phyloP scores from a whole-genome alignment of 805 yeast species.

The Ogataea kodamae region DNA sequence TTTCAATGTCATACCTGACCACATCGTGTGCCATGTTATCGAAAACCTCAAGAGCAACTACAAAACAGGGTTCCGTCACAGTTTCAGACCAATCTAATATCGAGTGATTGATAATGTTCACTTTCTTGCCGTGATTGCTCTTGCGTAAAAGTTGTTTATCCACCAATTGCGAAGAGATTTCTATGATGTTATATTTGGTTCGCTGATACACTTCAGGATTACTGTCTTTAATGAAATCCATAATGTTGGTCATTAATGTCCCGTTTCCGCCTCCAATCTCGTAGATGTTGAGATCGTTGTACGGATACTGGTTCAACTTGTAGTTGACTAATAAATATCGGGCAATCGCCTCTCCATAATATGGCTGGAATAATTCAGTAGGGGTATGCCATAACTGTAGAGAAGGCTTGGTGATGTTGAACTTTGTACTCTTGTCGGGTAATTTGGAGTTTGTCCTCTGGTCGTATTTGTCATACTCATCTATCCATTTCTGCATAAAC shows the following conservation, averaged over 20 bases:
- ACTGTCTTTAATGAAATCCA: conserved; percentile 56
- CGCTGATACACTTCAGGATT: conserved; percentile 73
- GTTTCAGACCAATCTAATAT: conserved; percentile 67
- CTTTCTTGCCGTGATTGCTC: conserved; percentile 46
- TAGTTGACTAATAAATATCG: conserved; percentile 71
- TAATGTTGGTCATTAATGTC: conserved; percentile 71
- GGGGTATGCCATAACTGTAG: conserved; percentile 88
- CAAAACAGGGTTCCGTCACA: conserved; percentile 66
- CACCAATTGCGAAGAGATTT: conserved; percentile 63
- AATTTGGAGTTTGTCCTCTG: conserved; percentile 23
- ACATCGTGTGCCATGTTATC: conserved; percentile 84
- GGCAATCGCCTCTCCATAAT: conserved; percentile 83
- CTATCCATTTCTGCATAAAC: conserved; percentile 65
- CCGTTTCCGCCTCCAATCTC: conserved; percentile 94
- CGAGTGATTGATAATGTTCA: conserved; percentile 68
- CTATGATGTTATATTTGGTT: conserved; percentile 69
- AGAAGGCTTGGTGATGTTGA: conserved; percentile 36
- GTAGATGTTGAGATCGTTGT: conserved; percentile 68
- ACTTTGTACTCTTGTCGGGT: conserved; percentile 20
- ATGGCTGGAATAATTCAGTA: conserved; percentile 79
- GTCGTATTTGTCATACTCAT: conserved; percentile 55
- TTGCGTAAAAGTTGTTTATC: conserved; percentile 44
- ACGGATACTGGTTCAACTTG: conserved; percentile 64
- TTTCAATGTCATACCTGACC: conserved; percentile 64
- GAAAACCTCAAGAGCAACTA: conserved; percentile 77